Percentiles rank a stretch among this genome's conserved stretches.
These are phyloP conservation scores for Aurinia saxatilis DNA, from an alignment of 345 rosid genomes.

Conservation along the genomic window DNA sequence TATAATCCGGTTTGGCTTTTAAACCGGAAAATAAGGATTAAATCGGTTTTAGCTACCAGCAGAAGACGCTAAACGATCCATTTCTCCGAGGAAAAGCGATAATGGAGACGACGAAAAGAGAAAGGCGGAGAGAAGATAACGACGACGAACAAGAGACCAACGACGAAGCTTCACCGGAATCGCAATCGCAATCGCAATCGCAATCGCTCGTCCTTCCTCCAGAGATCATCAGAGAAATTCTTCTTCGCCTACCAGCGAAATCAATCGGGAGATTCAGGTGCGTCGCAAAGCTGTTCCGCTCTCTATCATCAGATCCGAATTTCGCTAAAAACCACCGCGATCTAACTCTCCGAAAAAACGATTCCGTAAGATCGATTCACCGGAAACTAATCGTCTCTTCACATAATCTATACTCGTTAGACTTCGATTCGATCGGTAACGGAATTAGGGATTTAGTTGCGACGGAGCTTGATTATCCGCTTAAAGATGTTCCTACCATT, in stretches of 20 bases:
- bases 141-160: neutral
- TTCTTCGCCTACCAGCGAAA: conserved; percentile 34
- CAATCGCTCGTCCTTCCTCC: conserved; percentile 29
- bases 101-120: conserved; percentile 14
- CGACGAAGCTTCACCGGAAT: neutral
- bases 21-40: neutral
- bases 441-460: conserved; percentile 14
- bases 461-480: conserved; percentile 22
- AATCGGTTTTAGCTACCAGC: neutral
- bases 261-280: conserved; percentile 37
- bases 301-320: conserved; percentile 24
- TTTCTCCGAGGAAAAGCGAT: conserved; percentile 9
- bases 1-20: neutral
- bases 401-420: conserved; percentile 17
- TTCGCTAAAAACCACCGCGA: conserved; percentile 35
- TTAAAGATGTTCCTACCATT: conserved; percentile 13
- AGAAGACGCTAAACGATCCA: neutral
- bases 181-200: neutral
- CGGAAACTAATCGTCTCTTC: conserved; percentile 22
- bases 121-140: conserved; percentile 6
- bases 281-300: conserved; percentile 33
- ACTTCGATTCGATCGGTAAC: conserved; percentile 14
- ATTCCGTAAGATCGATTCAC: neutral
- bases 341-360: conserved; percentile 2
- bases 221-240: conserved; percentile 37